phyloP scores from a whole-genome alignment of 78 protist genomes.

The Dictyostelium intermedium region DNA sequence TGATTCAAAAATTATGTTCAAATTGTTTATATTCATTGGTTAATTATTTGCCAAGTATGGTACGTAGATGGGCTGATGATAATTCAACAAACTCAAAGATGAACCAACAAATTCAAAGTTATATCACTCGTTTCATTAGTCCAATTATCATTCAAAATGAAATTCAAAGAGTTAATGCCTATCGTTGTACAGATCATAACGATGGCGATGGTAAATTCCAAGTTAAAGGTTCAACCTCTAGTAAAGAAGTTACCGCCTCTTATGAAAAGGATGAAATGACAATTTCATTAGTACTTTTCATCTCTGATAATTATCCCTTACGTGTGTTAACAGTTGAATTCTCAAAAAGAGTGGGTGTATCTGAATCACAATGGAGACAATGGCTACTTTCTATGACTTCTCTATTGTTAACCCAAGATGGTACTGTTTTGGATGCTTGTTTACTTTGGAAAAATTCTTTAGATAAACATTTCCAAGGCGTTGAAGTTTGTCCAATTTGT shows the following conservation, averaged over 20 bases:
- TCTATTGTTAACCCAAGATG: constrained; percentile 82
- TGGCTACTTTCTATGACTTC: constrained; percentile 88
- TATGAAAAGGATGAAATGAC: constrained; percentile 79
- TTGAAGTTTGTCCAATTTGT: constrained; percentile 92
- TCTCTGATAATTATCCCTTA: constrained; percentile 79
- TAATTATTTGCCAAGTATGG: constrained; percentile 38
- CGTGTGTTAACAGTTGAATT: constrained; percentile 53
- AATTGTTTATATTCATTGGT: constrained; percentile 23
- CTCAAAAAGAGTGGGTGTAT: constrained; percentile 82
- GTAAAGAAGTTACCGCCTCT: constrained; percentile 32
- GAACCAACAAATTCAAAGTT: constrained; percentile 28
- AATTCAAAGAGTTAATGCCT: constrained; percentile 17
- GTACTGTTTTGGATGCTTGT: constrained; percentile 83
- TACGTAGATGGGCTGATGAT: constrained; percentile 51
- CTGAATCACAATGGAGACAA: constrained; percentile 82
- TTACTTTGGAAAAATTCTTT: constrained; percentile 81
- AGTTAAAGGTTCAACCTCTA: constrained; percentile 27
- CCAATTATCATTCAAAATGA: constrained; percentile 50
- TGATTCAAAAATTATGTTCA: constrained; percentile 22
- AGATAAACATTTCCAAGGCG: constrained; percentile 89
- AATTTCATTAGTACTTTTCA: constrained; percentile 61
- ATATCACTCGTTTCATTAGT: constrained; percentile 28
- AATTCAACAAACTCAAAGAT: constrained; percentile 6
- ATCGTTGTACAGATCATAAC: not conserved
- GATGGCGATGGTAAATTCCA: constrained; percentile 11